These are phyloP conservation scores for Beauveria caledonica DNA, from an alignment of 2,329 filamentous ascomycete genomes.

Conservation along the genomic window DNA sequence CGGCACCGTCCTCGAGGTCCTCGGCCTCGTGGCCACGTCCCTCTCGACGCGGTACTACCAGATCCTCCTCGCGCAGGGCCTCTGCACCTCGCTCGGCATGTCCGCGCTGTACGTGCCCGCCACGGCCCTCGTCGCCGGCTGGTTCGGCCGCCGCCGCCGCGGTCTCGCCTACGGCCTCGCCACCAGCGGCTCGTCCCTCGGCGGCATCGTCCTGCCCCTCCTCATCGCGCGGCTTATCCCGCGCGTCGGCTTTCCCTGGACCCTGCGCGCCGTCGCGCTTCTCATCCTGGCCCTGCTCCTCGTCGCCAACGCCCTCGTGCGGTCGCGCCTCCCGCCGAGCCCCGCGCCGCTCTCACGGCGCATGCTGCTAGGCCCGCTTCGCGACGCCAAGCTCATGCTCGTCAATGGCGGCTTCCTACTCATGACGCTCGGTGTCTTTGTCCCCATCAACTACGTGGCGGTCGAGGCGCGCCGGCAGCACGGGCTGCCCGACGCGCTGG, in stretches of 20 bases:
- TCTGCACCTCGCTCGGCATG: conserved; percentile 12
- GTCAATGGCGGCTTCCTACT: conserved; percentile 25
- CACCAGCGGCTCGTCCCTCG: conserved; percentile 21
- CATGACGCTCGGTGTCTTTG: conserved; percentile 28
- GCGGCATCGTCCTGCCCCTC: conserved; percentile 27
- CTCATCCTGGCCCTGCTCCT: conserved; percentile 24
- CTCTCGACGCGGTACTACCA: conserved; percentile 9
- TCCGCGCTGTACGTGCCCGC: conserved; percentile 12
- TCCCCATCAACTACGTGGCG: conserved; percentile 29
- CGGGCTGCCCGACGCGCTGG: conserved; percentile 22
- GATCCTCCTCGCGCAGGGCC: conserved; percentile 10
- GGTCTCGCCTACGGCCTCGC: conserved; percentile 21
- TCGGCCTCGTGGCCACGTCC: conserved; percentile 8
- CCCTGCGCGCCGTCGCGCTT: conserved; percentile 25
- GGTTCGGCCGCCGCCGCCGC: conserved; percentile 18
- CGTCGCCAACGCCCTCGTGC: conserved; percentile 22
- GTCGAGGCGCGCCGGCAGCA: conserved; percentile 21
- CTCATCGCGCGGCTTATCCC: conserved; percentile 23
- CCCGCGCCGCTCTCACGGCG: background rate
- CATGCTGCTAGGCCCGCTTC: conserved; percentile 22
- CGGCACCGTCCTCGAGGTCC: conserved; percentile 9
- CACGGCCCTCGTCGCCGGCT: conserved; percentile 12
- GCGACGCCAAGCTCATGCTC: conserved; percentile 25
- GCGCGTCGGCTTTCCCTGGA: conserved; percentile 24
- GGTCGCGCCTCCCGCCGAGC: conserved; percentile 15